Percentiles rank a stretch among this genome's conserved stretches.
Conservation (phyloP, 345 rosid genomes). For the Linum tenue region DNA sequence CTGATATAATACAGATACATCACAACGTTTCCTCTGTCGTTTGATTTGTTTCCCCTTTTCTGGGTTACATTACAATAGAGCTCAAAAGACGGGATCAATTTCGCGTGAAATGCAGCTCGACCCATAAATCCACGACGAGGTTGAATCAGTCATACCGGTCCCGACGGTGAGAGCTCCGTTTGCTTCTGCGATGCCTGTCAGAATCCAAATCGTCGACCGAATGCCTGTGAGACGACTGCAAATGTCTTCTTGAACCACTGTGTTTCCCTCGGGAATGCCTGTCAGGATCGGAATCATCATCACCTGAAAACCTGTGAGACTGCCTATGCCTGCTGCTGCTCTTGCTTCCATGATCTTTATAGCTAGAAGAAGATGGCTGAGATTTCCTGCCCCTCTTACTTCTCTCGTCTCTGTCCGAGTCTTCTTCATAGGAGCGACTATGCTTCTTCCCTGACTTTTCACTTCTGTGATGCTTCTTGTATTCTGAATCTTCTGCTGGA, state of each 20-base stretch:
- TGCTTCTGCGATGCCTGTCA: background rate
- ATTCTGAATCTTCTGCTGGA: background rate
- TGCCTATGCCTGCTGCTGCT: conserved; percentile 13
- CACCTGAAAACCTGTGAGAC: background rate
- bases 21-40: no score
- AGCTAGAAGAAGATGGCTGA: background rate
- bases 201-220: background rate
- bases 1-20: background rate
- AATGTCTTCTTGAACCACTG: background rate
- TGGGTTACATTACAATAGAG: background rate
- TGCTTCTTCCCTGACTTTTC: conserved; percentile 25
- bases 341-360: conserved; percentile 3
- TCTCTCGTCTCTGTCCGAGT: conserved; percentile 14
- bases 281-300: conserved; percentile 12
- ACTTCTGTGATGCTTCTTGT: conserved; percentile 12
- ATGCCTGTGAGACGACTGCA: background rate
- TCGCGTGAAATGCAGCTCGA: background rate
- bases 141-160: background rate
- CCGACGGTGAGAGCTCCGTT: background rate
- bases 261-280: conserved; percentile 14
- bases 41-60: no score
- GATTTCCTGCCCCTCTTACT: background rate
- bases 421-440: conserved; percentile 16
- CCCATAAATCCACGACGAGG: background rate
- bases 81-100: background rate